A percentile compares a stretch with the other conserved stretches of the same genome.
Conservation (phyloP, 1,284 basidiomycete genomes). For the Sanghuangporus baumii region DNA sequence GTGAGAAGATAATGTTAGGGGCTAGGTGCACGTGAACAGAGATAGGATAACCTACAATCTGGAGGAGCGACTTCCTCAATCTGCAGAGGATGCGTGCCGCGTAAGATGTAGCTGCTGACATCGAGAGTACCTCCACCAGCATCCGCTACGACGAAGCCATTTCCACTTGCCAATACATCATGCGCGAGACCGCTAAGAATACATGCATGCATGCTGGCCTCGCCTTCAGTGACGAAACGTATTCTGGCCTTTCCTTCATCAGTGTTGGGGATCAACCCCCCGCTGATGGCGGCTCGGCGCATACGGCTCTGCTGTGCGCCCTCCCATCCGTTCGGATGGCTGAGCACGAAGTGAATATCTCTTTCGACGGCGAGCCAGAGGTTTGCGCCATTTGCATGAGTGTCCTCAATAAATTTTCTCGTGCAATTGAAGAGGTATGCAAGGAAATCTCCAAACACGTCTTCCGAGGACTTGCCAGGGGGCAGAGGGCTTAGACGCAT, state of each 20-base stretch:
- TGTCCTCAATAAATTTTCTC: slow-evolving; percentile 65
- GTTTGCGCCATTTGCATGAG: slow-evolving; percentile 59
- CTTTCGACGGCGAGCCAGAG: slow-evolving; percentile 63
- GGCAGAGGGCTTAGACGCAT: slow-evolving; percentile 67
- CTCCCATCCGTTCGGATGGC: slow-evolving; percentile 79
- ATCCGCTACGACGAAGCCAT: slow-evolving; percentile 72
- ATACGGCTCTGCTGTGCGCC: slow-evolving; percentile 74
- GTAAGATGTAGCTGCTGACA: slow-evolving; percentile 71
- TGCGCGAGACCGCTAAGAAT: slow-evolving; percentile 67
- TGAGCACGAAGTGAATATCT: slow-evolving; percentile 65
- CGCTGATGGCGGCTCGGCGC: slow-evolving; percentile 62
- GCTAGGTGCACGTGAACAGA: not conserved
- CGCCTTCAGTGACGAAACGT: slow-evolving; percentile 74
- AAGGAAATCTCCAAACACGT: slow-evolving; percentile 75
- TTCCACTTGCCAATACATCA: slow-evolving; percentile 65
- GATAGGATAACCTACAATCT: slow-evolving; percentile 47
- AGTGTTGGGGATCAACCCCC: slow-evolving; percentile 62
- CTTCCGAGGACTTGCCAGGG: slow-evolving; percentile 54
- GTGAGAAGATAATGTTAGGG: not conserved
- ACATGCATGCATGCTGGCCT: slow-evolving; percentile 74
- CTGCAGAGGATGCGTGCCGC: slow-evolving; percentile 56
- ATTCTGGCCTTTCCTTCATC: slow-evolving; percentile 65
- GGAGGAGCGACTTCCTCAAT: slow-evolving; percentile 78
- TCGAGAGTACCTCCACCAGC: slow-evolving; percentile 77
- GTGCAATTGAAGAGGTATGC: slow-evolving; percentile 68